phyloP scores from a whole-genome alignment of 2,329 filamentous ascomycete species.

The Leptographium galeiforme region DNA sequence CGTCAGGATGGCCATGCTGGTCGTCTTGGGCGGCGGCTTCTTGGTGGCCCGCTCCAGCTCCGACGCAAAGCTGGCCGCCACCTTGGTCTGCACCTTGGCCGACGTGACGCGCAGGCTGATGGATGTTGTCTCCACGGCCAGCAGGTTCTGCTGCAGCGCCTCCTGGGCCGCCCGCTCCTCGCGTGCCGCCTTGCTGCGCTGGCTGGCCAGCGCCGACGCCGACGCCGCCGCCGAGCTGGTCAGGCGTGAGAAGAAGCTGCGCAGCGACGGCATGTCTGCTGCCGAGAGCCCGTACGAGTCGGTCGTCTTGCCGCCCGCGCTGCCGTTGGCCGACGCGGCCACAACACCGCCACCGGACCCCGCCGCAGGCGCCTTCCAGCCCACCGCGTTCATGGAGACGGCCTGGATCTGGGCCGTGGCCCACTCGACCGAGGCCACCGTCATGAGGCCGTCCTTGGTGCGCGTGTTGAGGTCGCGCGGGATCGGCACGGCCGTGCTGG shows the following conservation, averaged over 20 bases:
- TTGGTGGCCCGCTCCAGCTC: slow-evolving; percentile 94
- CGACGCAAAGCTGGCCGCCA: slow-evolving; percentile 57
- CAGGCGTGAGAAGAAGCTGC: slow-evolving; percentile 71
- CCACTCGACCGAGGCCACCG: slow-evolving; percentile 62
- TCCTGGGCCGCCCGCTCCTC: slow-evolving; percentile 52
- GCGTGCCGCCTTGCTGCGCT: slow-evolving; percentile 41
- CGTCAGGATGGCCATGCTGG: slow-evolving; percentile 75
- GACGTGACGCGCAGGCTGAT: slow-evolving; percentile 86
- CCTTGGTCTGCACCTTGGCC: slow-evolving; percentile 64
- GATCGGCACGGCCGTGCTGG: slow-evolving; percentile 56
- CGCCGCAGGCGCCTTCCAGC: slow-evolving; percentile 55
- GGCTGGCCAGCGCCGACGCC: slow-evolving; percentile 31
- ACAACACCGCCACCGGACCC: slow-evolving; percentile 15
- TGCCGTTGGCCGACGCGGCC: background rate
- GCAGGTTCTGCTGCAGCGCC: slow-evolving; percentile 56
- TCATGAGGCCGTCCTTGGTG: slow-evolving; percentile 83
- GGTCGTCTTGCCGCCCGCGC: slow-evolving; percentile 20
- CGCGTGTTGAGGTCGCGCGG: slow-evolving; percentile 68
- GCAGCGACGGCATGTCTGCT: slow-evolving; percentile 47
- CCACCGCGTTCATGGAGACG: slow-evolving; percentile 73
- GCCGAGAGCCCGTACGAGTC: slow-evolving; percentile 36
- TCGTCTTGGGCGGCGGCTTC: slow-evolving; percentile 83
- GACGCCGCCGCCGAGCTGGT: slow-evolving; percentile 28
- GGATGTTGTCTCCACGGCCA: slow-evolving; percentile 55
- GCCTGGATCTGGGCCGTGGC: slow-evolving; percentile 90